Percentiles rank a stretch among this genome's conserved stretches.
phyloP scores from a whole-genome alignment of 164 flowering plant genomes.

The Chimonanthus salicifolius region DNA sequence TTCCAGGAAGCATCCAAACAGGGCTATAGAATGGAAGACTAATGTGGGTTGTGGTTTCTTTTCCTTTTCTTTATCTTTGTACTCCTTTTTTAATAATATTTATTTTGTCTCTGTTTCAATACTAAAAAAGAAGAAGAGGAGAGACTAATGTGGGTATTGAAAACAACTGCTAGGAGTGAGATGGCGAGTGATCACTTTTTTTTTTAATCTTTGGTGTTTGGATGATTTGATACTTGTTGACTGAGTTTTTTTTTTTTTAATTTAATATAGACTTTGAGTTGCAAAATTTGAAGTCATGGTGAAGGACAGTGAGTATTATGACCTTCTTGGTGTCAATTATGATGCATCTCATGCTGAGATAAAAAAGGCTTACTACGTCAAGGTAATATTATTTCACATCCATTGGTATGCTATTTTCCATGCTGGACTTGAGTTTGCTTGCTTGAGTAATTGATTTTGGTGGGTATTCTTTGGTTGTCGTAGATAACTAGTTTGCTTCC shows the following conservation, averaged over 20 bases:
- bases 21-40: no score
- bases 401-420: not conserved
- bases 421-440: not conserved
- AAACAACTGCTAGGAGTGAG: not conserved
- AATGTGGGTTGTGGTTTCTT: no score
- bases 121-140: not conserved
- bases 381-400: constrained; percentile 31
- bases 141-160: not conserved
- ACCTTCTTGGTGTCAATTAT: constrained; percentile 59
- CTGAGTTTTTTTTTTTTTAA: not conserved
- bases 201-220: not conserved
- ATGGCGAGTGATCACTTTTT: not conserved
- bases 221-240: not conserved
- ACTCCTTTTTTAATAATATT: not conserved
- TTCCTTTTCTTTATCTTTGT: not conserved
- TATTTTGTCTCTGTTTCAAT: not conserved
- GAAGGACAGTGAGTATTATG: constrained; percentile 75
- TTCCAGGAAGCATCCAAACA: no score
- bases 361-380: constrained; percentile 84
- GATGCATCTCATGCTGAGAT: constrained; percentile 74
- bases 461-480: not conserved
- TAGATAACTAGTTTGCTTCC: not conserved
- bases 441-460: not conserved
- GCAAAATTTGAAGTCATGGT: constrained; percentile 42
- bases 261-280: not conserved